Evolutionary conservation across 306 rosid species (phyloP), one percentile per base, ranked within the genome.

Genomic region (Ceratonia siliqua): DNA sequence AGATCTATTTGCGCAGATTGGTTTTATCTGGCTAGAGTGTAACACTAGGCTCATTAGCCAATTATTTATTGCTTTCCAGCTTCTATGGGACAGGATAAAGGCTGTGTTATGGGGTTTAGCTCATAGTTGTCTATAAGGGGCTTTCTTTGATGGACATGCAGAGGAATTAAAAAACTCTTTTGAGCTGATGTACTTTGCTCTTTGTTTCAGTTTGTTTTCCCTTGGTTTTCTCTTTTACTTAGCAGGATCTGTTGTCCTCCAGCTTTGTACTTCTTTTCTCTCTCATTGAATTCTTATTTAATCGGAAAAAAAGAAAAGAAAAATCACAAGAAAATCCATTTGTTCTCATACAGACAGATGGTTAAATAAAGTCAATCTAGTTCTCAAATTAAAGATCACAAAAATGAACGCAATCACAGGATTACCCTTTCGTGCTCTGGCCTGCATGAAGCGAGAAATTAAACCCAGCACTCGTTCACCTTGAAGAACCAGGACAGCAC

Each of bases 361-460:
- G 21, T 76, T 11, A 21, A 36, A 53, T 18, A 46, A 74, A 69
- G 46, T 68, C 74, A 78, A 32, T 15, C 5, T 30, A 56, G 52
- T 57, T 83, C 55, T 75, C 69, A 53, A 52, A 38, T 17, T 72
- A 27, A 13, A 67, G 1, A 67, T 8, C 28, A 68, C 39, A 4
- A n/a, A 12, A 46, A 4, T 3, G 77, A 64, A 21, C 18, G 75
- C 25, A 72, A 54, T 46, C n/a, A 41, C 24, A 65, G 5, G 61
- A 83, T 79, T 88, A 94, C 99, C 96, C 74, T 81, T 92, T 76
- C 76, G 93, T 14, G 73, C 85, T 85, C 95, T 92, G 82, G 99
- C 99, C 85, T 89, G 89, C 86, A 94, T 86, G 82, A 92, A 94
- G 72, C 98, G 95, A 15, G 96, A 92, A 81, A 94, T 87, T 71